Evolutionary conservation across 2,329 filamentous ascomycete species (phyloP).

Genomic region (Leptographium radiaticola): DNA sequence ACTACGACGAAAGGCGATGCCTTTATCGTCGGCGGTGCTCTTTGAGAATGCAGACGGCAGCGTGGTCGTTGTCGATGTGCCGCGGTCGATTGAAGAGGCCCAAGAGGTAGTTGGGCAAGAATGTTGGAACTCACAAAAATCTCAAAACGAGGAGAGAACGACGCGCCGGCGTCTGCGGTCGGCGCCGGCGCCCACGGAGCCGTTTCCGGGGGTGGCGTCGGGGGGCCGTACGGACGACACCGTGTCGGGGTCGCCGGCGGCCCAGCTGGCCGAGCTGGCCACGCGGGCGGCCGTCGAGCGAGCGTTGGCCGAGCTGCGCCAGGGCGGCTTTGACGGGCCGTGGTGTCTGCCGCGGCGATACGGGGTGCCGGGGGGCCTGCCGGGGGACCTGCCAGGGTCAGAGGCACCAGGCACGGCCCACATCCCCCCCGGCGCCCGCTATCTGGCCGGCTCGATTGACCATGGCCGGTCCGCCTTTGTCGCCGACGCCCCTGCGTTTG

Average conservation of each 20-base stretch:
- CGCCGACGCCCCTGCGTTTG: conserved; percentile 35
- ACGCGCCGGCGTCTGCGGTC: conserved; percentile 29
- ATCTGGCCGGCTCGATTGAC: conserved; percentile 36
- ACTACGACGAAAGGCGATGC: neutral
- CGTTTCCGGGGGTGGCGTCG: conserved; percentile 32
- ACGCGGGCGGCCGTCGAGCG: conserved; percentile 30
- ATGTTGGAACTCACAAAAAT: neutral
- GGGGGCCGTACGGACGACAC: neutral
- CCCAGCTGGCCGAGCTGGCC: conserved; percentile 42
- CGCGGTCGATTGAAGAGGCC: conserved; percentile 52
- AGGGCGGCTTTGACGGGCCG: conserved; percentile 23
- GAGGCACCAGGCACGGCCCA: conserved; percentile 2
- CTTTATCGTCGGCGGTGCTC: conserved; percentile 27
- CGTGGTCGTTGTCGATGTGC: conserved; percentile 54
- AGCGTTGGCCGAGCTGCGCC: conserved; percentile 26
- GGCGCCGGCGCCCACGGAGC: conserved; percentile 25
- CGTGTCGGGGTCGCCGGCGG: conserved; percentile 18
- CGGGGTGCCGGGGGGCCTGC: conserved; percentile 5
- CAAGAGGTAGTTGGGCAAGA: neutral
- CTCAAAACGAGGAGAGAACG: neutral
- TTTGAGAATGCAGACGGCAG: conserved; percentile 37
- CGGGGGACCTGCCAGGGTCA: too few relatives aligned
- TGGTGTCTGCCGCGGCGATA: conserved; percentile 28
- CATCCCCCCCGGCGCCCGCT: conserved; percentile 28
- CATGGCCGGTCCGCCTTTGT: conserved; percentile 28